A percentile compares a stretch with the other conserved stretches of the same genome.
Evolutionary conservation across 495 filamentous ascomycete genomes (phyloP).

Genomic region (Annulohypoxylon moriforme): DNA sequence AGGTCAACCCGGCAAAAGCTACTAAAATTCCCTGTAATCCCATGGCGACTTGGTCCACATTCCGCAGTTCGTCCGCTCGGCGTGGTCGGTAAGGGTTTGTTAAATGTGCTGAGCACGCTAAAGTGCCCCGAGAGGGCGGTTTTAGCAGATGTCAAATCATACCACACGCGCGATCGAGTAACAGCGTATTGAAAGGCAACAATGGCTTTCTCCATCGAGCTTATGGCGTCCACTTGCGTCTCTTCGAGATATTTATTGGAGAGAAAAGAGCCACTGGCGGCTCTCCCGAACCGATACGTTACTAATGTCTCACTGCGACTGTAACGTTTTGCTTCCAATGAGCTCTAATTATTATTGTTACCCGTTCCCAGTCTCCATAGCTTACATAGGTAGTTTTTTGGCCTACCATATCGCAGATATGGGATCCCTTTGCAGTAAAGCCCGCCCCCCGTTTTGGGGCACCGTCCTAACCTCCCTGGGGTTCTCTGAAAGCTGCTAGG

Average conservation of each 20-base stretch:
- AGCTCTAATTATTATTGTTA: conserved; percentile 9
- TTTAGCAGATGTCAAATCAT: conserved; percentile 36
- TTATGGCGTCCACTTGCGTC: conserved; percentile 7
- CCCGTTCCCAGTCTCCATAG: conserved; percentile 8
- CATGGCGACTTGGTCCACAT: conserved; percentile 26
- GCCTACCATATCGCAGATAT: conserved; percentile 10
- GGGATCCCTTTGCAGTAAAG: conserved; percentile 37
- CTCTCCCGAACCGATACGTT: not conserved
- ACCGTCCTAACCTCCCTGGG: conserved; percentile 35
- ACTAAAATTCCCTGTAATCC: conserved; percentile 40
- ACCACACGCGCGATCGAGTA: not conserved
- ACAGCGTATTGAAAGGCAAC: not conserved
- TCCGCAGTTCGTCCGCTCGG: conserved; percentile 23
- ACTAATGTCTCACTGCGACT: conserved; percentile 8
- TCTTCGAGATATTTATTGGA: conserved; percentile 25
- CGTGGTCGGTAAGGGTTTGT: conserved; percentile 9
- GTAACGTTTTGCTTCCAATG: conserved; percentile 21
- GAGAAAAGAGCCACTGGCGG: conserved; percentile 11
- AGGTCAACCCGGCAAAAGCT: conserved; percentile 2
- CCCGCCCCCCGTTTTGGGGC: conserved; percentile 22
- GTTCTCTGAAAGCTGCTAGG: conserved; percentile 1
- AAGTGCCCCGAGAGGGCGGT: conserved; percentile 17
- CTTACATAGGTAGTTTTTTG: conserved; percentile 26
- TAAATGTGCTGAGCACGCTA: conserved; percentile 19
- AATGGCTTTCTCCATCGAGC: conserved; percentile 19